A percentile compares a stretch with the other conserved stretches of the same genome.
phyloP scores from a whole-genome alignment of 2,329 filamentous ascomycete species.

The Neonectria faginata region DNA sequence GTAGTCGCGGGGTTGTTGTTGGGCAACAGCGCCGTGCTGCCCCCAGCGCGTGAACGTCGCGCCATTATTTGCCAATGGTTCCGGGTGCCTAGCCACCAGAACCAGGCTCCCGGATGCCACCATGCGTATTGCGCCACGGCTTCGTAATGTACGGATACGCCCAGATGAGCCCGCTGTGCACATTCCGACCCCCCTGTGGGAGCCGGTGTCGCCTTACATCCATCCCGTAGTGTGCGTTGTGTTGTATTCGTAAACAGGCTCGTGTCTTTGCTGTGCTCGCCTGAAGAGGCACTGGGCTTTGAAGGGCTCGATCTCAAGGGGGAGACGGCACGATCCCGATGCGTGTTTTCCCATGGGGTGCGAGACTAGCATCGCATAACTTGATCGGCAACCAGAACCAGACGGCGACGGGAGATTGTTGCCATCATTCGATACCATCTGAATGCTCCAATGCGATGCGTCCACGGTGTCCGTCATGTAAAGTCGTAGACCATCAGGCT shows the following conservation, averaged over 20 bases:
- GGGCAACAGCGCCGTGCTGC: slow-evolving; percentile 25
- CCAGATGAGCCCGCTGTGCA: slow-evolving; percentile 1
- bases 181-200: slow-evolving; percentile 18
- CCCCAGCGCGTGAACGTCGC: slow-evolving; percentile 20
- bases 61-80: slow-evolving; percentile 26
- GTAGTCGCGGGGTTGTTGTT: slow-evolving; percentile 13
- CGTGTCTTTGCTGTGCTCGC: background rate
- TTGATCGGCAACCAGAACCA: slow-evolving; percentile 1
- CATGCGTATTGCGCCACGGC: slow-evolving; percentile 23
- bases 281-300: background rate
- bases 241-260: background rate
- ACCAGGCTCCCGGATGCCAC: slow-evolving; percentile 25
- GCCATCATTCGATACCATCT: background rate
- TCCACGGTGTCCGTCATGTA: slow-evolving; percentile 57
- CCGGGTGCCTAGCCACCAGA: slow-evolving; percentile 18
- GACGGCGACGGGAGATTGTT: slow-evolving; percentile 7
- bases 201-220: background rate
- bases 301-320: background rate
- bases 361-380: background rate
- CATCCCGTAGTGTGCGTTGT: background rate
- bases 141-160: slow-evolving; percentile 11
- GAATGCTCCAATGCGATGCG: slow-evolving; percentile 7
- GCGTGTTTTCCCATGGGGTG: background rate
- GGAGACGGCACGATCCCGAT: slow-evolving; percentile 1
- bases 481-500: slow-evolving; percentile 90